Base-by-base conservation (phyloP, 805 yeast genomes). In the Wickerhamiella kazuoi region DNA sequence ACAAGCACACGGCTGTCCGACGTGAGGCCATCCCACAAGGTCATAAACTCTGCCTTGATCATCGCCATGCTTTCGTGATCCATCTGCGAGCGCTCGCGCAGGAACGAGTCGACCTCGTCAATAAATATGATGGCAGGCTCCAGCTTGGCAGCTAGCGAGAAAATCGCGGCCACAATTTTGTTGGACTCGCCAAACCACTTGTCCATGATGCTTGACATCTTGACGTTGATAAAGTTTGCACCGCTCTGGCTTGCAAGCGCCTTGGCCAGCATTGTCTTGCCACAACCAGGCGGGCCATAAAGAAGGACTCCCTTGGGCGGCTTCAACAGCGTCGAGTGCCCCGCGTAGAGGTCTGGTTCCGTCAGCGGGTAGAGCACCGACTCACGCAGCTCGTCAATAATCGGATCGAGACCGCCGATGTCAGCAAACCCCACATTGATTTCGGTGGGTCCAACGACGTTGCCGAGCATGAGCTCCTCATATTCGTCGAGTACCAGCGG, bases 151-250 rank as follows among this genome's bases (percentile, higher is more conserved):
- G 96, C 97, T 41, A 87, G 66, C 6, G 94, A 76, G 55, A 87
- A 87, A 28, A 87, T 72, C 1, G 95, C 97, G 47, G 86, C 93
- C 1, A 83, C 90, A 36, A 86, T 74, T 61, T 90, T 90, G 58
- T 90, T 87, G 21, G 87, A 74, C 59, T 87, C 97, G 14, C 98
- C 98, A 54, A 82, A 87, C 94, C 95, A 87, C 59, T 87, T 87
- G 60, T 90, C 95, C 87, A 86, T 80, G 15, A 87, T 74, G 2
- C 87, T 75, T 20, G 94, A 83, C 93, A 87, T 80, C 56, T 94
- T 69, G 38, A 87, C 79, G 50, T 86, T 83, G 37, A 87, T 70
- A 60, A 87, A 87, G 49, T 77, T 83, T 0, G 97, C 97, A 1
- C 82, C 83, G 47, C 93, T 76, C 56, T 86, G 95, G 41, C 74